phyloP scores from a whole-genome alignment of 306 rosid genomes.

The Quercus rubra region DNA sequence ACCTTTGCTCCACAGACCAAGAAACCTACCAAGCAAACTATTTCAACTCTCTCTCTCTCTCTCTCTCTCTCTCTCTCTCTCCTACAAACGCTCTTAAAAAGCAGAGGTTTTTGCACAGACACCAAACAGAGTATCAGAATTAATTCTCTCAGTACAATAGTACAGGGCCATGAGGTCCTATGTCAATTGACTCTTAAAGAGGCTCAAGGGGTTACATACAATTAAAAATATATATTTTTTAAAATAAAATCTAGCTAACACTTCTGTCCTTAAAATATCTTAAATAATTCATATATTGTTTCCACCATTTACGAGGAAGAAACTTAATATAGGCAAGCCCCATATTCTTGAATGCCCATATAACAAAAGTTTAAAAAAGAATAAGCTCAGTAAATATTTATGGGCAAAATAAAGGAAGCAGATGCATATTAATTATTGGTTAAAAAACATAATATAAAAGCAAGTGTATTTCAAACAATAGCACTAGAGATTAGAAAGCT shows the following conservation, averaged over 20 bases:
- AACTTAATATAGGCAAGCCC: neutral
- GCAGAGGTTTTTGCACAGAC: neutral
- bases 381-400: neutral
- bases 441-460: neutral
- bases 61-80: neutral
- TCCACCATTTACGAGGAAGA: neutral
- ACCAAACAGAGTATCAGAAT: neutral
- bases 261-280: neutral
- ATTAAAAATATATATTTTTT: neutral
- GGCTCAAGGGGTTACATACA: neutral
- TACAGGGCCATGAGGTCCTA: neutral
- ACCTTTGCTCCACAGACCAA: neutral
- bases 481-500: constrained; percentile 4
- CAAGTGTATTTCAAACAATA: neutral
- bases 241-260: neutral
- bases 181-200: neutral
- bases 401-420: constrained; percentile 19
- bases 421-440: neutral
- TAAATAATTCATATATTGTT: neutral
- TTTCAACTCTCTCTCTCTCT: neutral
- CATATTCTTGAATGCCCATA: neutral
- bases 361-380: neutral
- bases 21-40: neutral
- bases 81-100: neutral
- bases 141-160: neutral